Evolutionary conservation across 352 stramenopile genomes (phyloP).

Genomic region (Phytophthora aleatoria): DNA sequence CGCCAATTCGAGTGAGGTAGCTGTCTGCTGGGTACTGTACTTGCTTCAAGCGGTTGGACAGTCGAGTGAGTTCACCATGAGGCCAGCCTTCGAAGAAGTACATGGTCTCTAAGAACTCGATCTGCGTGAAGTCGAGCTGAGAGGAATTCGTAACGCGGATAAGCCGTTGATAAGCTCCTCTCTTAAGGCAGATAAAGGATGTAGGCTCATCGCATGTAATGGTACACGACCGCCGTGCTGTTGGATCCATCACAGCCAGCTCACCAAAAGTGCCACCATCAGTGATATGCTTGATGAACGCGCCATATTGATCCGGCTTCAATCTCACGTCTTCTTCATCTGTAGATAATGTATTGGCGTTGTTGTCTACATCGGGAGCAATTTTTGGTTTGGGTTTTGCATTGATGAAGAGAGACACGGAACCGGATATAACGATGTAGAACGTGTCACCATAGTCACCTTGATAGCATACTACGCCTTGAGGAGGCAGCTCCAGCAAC

Average conservation of each 20-base stretch:
- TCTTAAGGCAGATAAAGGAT: conserved; percentile 88
- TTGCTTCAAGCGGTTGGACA: conserved; percentile 73
- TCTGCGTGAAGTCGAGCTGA: conserved; percentile 79
- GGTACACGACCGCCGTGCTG: conserved; percentile 69
- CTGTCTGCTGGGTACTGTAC: conserved; percentile 66
- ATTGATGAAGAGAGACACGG: conserved; percentile 80
- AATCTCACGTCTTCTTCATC: conserved; percentile 36
- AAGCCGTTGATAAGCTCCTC: conserved; percentile 79
- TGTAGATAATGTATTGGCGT: conserved; percentile 4
- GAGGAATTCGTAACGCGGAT: conserved; percentile 84
- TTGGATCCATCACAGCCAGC: conserved; percentile 82
- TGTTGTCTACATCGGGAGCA: conserved; percentile 27
- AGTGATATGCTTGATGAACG: conserved; percentile 82
- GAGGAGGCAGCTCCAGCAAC: conserved; percentile 61
- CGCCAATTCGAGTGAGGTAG: conserved; percentile 70
- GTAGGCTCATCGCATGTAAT: conserved; percentile 72
- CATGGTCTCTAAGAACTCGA: conserved; percentile 84
- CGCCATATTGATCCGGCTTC: conserved; percentile 53
- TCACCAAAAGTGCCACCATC: conserved; percentile 80
- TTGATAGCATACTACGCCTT: conserved; percentile 80
- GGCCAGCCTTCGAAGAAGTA: conserved; percentile 83
- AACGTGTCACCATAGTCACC: conserved; percentile 86
- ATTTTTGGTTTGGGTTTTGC: conserved; percentile 49
- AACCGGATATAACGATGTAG: conserved; percentile 77
- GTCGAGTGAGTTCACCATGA: conserved; percentile 68